Evolutionary conservation across 495 filamentous ascomycete genomes (phyloP), one percentile per base, ranked within the genome.

Genomic region (Achaetomiella virescens): DNA sequence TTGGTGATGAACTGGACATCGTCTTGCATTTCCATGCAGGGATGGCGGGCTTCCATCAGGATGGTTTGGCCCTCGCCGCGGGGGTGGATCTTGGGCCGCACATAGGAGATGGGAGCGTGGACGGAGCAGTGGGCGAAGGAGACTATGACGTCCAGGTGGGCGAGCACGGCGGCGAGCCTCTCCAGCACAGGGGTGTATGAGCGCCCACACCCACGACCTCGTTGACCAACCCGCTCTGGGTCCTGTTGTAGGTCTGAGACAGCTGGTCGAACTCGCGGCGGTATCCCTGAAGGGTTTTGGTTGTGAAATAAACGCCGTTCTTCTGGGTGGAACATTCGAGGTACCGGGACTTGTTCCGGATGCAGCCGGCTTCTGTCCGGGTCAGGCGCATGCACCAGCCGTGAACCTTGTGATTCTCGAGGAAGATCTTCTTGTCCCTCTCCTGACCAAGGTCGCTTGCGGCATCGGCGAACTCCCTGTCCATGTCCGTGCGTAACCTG

Each of bases 11-110:
- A 99, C 49, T 90, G 88, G 40, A 99, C 83, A 64, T 97, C 95
- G 61, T 99, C 93, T 70, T 99, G 93, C 88, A 96, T 90, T 67
- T 99, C 93, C 89, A 99, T 91, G 69, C 93, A 99, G 1, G 93
- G 95, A 68, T 99, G 93, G 9, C 95, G 87, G 3, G 93, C 92
- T 66, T 96, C 93, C 64, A 85, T 91, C 17, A 99, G 79, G 20
- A 96, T 76, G 0, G 93, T 97, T 52, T 89, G 83, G n/a, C 93
- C 93, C 49, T 87, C 81, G 21, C 93, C 93, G 29, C 93, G 88
- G 4, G 86, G 79, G 67, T 99, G 93, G 75, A 99, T 90, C 67
- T 82, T 95, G 0, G 93, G 93, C 15, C 93, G 83, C 47, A 92
- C 84, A 69, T 97, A 99, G 6, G 89, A 84, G 0, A 85, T 87